Evolutionary conservation across 768 basidiomycete genomes (phyloP), one percentile per base, ranked within the genome.

Genomic region (Amanita inopinata): DNA sequence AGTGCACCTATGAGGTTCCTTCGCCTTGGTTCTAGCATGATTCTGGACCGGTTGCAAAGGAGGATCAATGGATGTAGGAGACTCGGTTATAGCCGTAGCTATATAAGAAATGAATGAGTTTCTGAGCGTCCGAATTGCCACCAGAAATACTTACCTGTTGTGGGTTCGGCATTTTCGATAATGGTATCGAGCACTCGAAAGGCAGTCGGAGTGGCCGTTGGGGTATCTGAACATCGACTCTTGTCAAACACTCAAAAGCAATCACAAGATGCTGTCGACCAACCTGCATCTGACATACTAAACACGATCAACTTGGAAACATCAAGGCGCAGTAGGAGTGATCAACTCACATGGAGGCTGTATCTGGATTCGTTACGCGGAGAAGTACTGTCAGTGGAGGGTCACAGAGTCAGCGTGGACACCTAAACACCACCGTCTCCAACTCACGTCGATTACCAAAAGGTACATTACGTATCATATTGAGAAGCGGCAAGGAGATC

Each of bases 401-500:
- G 42, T 11, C 17, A 10, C 31, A 36, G 28, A 34, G n/a, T 46
- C 35, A 33, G 40, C 9, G 30, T 60, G 5, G 34, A 32, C 38
- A 33, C 25, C 35, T 43, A 22, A 32, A 38, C 38, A 27, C 45
- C 38, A 51, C 24, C 10, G 7, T 42, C 33, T 38, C 1, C n/a
- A n/a, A n/a, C 65, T 31, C 46, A 71, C 71, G 50, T 55, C 70
- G 65, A 57, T 74, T 66, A 43, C 67, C 63, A 15, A 61, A 54
- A 18, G 72, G 72, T 11, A 74, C 71, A 43, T 63, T 62, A 27
- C 69, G 60, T 27, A 74, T 60, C 57, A 67, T 62, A 46, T 63
- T 65, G 43, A 74, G 57, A 43, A 67, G 58, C 17, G 71, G 71
- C n/a, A 74, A 57, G 10, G 70, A 71, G 50, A 67, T 66, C 24